phyloP scores from a whole-genome alignment of 352 stramenopile species.

The Phytophthora podocarpi region DNA sequence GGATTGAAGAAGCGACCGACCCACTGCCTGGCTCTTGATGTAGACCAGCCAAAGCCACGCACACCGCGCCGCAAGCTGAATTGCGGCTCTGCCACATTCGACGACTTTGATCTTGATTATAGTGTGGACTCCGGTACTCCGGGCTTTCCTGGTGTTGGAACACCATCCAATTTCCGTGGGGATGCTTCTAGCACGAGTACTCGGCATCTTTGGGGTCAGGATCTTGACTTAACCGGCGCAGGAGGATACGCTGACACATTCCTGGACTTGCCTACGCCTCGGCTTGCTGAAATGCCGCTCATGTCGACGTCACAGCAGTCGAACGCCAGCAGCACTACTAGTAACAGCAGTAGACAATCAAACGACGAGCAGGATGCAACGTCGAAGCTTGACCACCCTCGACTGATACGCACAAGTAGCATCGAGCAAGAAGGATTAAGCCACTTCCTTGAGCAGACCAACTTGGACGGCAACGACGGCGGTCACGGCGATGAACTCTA shows the following conservation, averaged over 20 bases:
- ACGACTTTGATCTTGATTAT: conserved; percentile 56
- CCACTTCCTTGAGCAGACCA: conserved; percentile 74
- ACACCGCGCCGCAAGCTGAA: conserved; percentile 74
- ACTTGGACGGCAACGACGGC: conserved; percentile 36
- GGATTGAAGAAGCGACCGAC: conserved; percentile 63
- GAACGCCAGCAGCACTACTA: conserved; percentile 19
- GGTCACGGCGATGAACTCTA: conserved; percentile 35
- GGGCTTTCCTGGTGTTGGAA: conserved; percentile 64
- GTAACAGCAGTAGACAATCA: conserved; percentile 20
- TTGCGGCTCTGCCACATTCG: conserved; percentile 57
- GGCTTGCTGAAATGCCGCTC: conserved; percentile 49
- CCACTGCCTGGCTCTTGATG: conserved; percentile 57
- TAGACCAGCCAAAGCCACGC: conserved; percentile 63
- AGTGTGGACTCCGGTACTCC: conserved; percentile 8
- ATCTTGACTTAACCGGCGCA: conserved; percentile 56
- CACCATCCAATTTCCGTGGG: conserved; percentile 65
- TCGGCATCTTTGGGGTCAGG: conserved; percentile 63
- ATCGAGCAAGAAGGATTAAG: conserved; percentile 82
- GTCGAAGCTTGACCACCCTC: conserved; percentile 50
- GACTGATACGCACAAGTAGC: conserved; percentile 66
- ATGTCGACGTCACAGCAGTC: conserved; percentile 29
- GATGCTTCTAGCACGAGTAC: conserved; percentile 40
- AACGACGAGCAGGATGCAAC: conserved; percentile 13
- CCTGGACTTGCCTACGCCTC: conserved; percentile 74
- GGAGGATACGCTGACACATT: conserved; percentile 67